phyloP scores from a whole-genome alignment of 2,329 filamentous ascomycete species.

The Trichoderma sp. region DNA sequence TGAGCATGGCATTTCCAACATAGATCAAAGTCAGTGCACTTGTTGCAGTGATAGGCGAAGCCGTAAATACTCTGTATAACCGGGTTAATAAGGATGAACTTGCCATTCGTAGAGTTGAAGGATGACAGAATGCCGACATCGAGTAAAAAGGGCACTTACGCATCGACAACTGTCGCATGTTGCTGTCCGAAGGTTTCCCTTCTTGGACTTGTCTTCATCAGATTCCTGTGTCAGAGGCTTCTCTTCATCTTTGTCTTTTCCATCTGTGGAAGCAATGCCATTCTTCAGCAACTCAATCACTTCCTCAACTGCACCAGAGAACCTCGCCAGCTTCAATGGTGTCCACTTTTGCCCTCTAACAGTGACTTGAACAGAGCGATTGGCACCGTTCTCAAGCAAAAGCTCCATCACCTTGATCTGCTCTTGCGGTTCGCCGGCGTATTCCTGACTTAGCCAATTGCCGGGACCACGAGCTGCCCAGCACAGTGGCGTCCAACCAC shows the following conservation, averaged over 20 bases:
- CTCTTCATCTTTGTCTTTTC: neutral
- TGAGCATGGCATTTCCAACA: conserved; percentile 18
- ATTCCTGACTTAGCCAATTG: neutral
- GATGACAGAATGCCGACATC: neutral
- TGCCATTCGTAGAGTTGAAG: neutral
- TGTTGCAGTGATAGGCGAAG: conserved; percentile 11
- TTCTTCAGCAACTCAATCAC: conserved; percentile 15
- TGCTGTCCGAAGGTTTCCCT: neutral
- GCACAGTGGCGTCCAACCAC: conserved; percentile 20
- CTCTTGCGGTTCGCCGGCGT: conserved; percentile 9
- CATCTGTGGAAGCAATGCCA: conserved; percentile 1
- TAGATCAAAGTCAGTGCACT: conserved; percentile 8
- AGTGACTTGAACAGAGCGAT: neutral
- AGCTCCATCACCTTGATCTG: conserved; percentile 18
- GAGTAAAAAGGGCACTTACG: neutral
- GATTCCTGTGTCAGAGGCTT: neutral
- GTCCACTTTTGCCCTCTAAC: conserved; percentile 13
- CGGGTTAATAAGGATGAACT: neutral
- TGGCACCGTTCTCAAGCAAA: conserved; percentile 17
- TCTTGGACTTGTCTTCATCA: conserved; percentile 12
- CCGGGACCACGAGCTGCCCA: conserved; percentile 14
- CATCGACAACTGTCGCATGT: conserved; percentile 17
- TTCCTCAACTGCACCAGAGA: neutral
- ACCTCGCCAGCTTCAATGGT: conserved; percentile 17
- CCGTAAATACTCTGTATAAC: conserved; percentile 6